Base-by-base conservation (phyloP, 2,329 filamentous ascomycete genomes). In the Pseudogymnoascus destructans region DNA sequence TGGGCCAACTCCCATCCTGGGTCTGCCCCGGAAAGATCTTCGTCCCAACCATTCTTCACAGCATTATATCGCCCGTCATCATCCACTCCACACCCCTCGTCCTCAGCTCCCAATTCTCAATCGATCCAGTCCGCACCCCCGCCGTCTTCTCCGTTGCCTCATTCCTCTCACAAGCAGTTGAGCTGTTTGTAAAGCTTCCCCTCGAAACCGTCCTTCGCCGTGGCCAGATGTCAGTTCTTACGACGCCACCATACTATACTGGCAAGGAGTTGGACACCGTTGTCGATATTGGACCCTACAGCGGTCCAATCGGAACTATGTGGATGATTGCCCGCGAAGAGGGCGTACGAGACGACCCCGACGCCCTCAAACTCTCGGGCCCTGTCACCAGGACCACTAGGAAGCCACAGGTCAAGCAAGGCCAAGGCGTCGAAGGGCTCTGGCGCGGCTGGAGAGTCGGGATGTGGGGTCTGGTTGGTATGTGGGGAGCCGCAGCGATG, bases 171-270 rank as follows among this genome's bases (percentile, higher is more conserved):
- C 90, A 88, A 2, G 84, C 85, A 0, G 77, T 83, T 1, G 91
- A 95, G 55, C 80, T 97, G 30, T 87, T 93, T 66, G 72, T 95
- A 64, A 91, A 92, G 67, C 81, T 97, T 10, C 93, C 93, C 0
- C 76, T 97, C 3, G 93, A 98, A 72, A 97, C 92, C 0, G 87
- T 95, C 13, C 79, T 97, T 6, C 85, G 93, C 54, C 82, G 93
- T 60, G 92, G 89, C 4, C 93, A 98, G 71, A 85, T 93, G 60
- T 77, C 84, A 1, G 82, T 89, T 0, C 77, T 89, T 49, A 54
- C 57, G 1, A 77, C 78, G 13, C 77, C 77, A 11, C 77, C 78
- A 1, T 66, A 73, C 9, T 79, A 81, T 59, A 63, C 78, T 2
- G 35, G 36, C 54, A 71, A 57, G 65, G 75, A 72, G 54, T 68